These are phyloP conservation scores for Trichaptum fuscoviolaceum DNA, from an alignment of 768 basidiomycete species.

Conservation along the genomic window DNA sequence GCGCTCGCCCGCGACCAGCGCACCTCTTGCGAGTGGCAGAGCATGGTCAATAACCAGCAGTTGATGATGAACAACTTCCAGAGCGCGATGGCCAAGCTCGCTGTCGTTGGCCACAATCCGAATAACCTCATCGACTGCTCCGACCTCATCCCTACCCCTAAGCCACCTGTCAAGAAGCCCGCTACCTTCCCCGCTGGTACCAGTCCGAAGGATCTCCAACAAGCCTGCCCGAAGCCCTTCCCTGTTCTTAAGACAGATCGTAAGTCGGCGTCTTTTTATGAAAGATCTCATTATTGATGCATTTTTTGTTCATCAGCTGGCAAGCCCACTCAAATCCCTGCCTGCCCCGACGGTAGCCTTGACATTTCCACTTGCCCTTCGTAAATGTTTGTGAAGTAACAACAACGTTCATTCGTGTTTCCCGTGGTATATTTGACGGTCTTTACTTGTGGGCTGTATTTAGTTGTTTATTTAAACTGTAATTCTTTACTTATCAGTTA, in stretches of 20 bases:
- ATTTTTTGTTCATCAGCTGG: background rate
- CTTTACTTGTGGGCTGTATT: background rate
- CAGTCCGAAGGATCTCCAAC: background rate
- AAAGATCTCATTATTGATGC: background rate
- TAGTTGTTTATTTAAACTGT: background rate
- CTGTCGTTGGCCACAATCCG: conserved; percentile 20
- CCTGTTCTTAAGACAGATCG: background rate
- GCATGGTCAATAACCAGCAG: conserved; percentile 21
- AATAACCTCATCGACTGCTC: conserved; percentile 23
- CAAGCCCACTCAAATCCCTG: background rate
- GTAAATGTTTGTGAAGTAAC: background rate
- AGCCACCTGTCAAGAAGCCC: background rate
- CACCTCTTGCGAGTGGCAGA: conserved; percentile 46
- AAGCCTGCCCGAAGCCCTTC: background rate
- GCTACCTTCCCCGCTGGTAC: conserved; percentile 1
- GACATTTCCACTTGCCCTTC: background rate
- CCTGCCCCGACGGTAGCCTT: conserved; percentile 3
- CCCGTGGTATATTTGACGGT: background rate
- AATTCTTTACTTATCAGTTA: background rate
- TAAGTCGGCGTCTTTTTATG: background rate
- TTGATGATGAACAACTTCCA: background rate
- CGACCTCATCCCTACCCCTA: conserved; percentile 23
- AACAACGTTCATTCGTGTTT: background rate
- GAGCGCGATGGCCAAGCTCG: conserved; percentile 21
- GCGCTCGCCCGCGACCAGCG: conserved; percentile 29